Base-by-base conservation (phyloP, 2,329 filamentous ascomycete species). In the Fusarium chuoi region DNA sequence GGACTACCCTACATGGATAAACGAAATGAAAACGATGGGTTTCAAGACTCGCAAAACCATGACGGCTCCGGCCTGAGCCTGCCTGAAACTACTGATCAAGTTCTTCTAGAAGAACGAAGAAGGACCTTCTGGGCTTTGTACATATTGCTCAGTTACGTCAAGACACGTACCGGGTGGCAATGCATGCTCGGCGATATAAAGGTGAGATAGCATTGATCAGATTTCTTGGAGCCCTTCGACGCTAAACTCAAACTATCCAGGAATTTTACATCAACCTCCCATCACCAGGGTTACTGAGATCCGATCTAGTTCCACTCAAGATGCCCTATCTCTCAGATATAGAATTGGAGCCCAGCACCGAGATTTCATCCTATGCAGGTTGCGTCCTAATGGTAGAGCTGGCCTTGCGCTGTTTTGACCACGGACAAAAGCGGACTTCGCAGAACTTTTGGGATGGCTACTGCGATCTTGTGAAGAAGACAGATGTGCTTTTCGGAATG, bases 201-300 rank as follows among this genome's bases (percentile, higher is more conserved):
- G 41, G 55, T 28, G 4, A 20, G 41, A n/a, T 10, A 5, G 7
- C 20, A 6, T 5, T 18, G 1, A 20, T 17, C 2, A 17, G 15
- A 3, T 18, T 6, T 4, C 1, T 22, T 35, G 8, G 1, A 2
- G 10, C 7, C 2, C 14, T 6, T 14, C 0, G 15, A 8, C 18
- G 4, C 17, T 24, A 9, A 58, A 5, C 30, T 14, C 13, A 36
- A 10, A 9, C 6, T 4, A 28, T 28, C 4, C 6, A 58, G 55
- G 10, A 36, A 11, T n/a, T 58, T 17, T 5, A n/a, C 10, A 48
- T 58, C 2, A 48, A 28, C 10, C 55, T 58, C 10, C 55, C 55
- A 7, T 58, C 55, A 3, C 55, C 55, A 0, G 55, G 55, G 1
- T 1, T 58, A 1, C 9, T 58, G 30, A 48, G 39, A 26, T 24